Percentiles rank a stretch among this genome's conserved stretches.
Evolutionary conservation across 1,284 basidiomycete genomes (phyloP).

Genomic region (Naganishia sp.): DNA sequence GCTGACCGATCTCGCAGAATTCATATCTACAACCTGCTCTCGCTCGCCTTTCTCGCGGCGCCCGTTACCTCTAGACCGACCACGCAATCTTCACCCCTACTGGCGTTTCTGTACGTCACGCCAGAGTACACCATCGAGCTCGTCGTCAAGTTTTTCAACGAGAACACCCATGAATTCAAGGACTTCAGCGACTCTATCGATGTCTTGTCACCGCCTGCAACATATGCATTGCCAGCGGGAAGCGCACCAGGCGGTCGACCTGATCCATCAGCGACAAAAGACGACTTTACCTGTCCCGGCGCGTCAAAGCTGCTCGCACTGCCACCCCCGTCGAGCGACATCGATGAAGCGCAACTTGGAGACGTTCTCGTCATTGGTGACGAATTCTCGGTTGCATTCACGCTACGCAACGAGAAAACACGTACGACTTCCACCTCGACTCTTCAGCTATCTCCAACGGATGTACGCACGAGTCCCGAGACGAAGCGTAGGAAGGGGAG

Average conservation of each 20-base stretch:
- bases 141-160: slow-evolving; percentile 63
- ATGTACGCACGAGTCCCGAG: slow-evolving; percentile 23
- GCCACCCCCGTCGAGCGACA: slow-evolving; percentile 2
- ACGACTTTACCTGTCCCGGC: slow-evolving; percentile 47
- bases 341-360: slow-evolving; percentile 4
- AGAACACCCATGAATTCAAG: slow-evolving; percentile 58
- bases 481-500: slow-evolving; percentile 32
- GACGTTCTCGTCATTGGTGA: slow-evolving; percentile 48
- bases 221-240: slow-evolving; percentile 21
- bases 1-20: slow-evolving; percentile 57
- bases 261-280: slow-evolving; percentile 16
- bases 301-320: slow-evolving; percentile 41
- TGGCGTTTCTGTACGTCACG: slow-evolving; percentile 63
- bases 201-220: slow-evolving; percentile 59
- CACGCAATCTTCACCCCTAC: slow-evolving; percentile 50
- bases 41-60: slow-evolving; percentile 65
- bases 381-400: slow-evolving; percentile 47
- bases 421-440: slow-evolving; percentile 34
- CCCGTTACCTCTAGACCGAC: slow-evolving; percentile 9
- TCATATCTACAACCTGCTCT: slow-evolving; percentile 72
- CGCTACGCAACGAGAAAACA: slow-evolving; percentile 25
- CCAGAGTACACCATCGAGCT: slow-evolving; percentile 59
- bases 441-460: slow-evolving; percentile 28
- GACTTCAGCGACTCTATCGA: slow-evolving; percentile 53
- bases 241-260: slow-evolving; percentile 50